Base-by-base conservation (phyloP, 805 yeast genomes). In the Brettanomyces custersianus region DNA sequence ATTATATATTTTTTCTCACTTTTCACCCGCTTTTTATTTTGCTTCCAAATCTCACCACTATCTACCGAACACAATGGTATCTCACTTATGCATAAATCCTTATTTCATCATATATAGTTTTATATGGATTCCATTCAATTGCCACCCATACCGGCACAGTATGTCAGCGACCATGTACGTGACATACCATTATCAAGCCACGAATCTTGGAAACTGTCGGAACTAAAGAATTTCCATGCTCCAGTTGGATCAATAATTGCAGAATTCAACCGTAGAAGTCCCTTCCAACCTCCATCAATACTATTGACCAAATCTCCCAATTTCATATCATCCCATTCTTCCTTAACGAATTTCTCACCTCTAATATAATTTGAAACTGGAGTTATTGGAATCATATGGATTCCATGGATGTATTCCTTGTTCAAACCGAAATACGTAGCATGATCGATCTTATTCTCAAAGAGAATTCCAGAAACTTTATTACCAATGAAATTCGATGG, bases 381-480 rank as follows among this genome's bases (percentile, higher is more conserved):
- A 0, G 83, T 78, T 20, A 74, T 60, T 17, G 88, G 88, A 26
- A 81, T 51, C 87, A 80, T 81, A 53, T 81, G 87, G 40, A 80
- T 81, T 4, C 90, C 90, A 45, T 80, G 85, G 36, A 78, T 79
- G 47, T 73, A 80, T 54, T 79, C 78, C 28, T 62, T 57, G 37
- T 69, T 60, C 40, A 60, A 51, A 4, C 87, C 87, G 49, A 81
- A 81, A 48, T 73, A 81, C 2, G 88, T 80, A 6, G 84, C 72
- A 59, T 80, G 77, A 49, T 75, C 84, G 39, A 77, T 63, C 50
- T 80, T 79, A 59, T 80, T 80, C 51, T 81, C 87, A 55, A 78
- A 78, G 31, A 73, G 54, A 39, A 81, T 79, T 6, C 90, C 90
- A 21, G 75, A 56, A 8, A 79, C 87, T 46, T 71, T 74, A 55